A percentile compares a stretch with the other conserved stretches of the same genome.
phyloP scores from a whole-genome alignment of 805 yeast species.

The Metschnikowia kunwiensis region DNA sequence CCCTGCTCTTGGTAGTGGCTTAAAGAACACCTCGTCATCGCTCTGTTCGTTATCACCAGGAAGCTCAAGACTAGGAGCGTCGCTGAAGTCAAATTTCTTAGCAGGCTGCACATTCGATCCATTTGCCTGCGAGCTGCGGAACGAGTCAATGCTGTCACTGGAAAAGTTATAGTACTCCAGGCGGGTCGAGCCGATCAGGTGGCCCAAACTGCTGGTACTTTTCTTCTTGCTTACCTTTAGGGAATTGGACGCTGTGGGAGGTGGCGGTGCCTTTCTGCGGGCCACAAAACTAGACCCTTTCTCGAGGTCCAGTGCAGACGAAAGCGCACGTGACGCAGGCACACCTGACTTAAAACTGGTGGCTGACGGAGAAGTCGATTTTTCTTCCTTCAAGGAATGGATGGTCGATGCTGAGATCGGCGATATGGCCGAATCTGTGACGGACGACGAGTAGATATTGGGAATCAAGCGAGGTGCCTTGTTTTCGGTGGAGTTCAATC shows the following conservation, averaged over 20 bases:
- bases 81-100: constrained; percentile 69
- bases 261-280: constrained; percentile 67
- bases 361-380: not conserved
- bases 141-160: constrained; percentile 13
- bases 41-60: constrained; percentile 4
- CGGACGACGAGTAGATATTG: constrained; percentile 20
- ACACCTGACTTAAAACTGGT: constrained; percentile 1
- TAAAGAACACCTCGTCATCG: constrained; percentile 16
- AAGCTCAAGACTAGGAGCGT: constrained; percentile 47
- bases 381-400: constrained; percentile 25
- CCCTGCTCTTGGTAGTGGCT: constrained; percentile 4
- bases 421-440: constrained; percentile 22
- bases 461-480: constrained; percentile 37
- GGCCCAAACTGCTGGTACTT: constrained; percentile 12
- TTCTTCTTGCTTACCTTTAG: constrained; percentile 15
- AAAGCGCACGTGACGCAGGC: constrained; percentile 3
- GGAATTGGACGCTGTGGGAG: constrained; percentile 40
- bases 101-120: constrained; percentile 51
- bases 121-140: constrained; percentile 9
- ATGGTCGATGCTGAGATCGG: constrained; percentile 38
- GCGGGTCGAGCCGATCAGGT: constrained; percentile 5
- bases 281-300: constrained; percentile 50
- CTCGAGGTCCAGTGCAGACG: constrained; percentile 14
- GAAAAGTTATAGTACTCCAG: constrained; percentile 10
- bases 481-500: constrained; percentile 68